Evolutionary conservation across 148 eudicot species (phyloP).

Genomic region (Beta vulgaris): DNA sequence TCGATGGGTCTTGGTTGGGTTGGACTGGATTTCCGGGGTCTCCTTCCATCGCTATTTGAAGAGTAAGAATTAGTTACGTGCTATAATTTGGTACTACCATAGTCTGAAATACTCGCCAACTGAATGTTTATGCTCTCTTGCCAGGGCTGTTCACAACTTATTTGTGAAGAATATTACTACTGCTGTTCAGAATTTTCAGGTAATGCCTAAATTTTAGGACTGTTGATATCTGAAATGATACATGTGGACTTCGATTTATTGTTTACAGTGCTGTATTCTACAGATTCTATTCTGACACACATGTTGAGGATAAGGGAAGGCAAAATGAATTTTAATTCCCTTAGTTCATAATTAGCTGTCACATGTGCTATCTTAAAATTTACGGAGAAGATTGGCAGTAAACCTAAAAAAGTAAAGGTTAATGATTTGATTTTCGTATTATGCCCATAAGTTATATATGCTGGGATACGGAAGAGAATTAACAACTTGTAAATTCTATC

Average conservation of each 20-base stretch:
- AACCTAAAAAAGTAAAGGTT: no score
- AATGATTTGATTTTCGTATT: no score
- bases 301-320: no score
- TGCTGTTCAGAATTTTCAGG: conserved; percentile 97
- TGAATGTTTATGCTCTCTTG: conserved; percentile 28
- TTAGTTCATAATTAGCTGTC: no score
- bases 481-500: no score
- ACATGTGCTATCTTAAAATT: no score
- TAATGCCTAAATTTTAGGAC: conserved; percentile 22
- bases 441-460: no score
- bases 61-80: conserved; percentile 47
- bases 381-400: no score
- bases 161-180: conserved; percentile 75
- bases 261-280: no score
- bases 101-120: neutral
- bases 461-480: no score
- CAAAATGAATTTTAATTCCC: neutral
- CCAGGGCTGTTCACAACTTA: conserved; percentile 90
- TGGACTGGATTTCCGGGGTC: conserved; percentile 95
- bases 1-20: conserved; percentile 99
- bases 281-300: no score
- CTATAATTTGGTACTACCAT: neutral
- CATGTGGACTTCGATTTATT: neutral
- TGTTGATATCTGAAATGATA: neutral
- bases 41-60: conserved; percentile 97